Evolutionary conservation across 2,329 filamentous ascomycete species (phyloP), one percentile per base, ranked within the genome.

Genomic region (Sarocladiaceae sp.): DNA sequence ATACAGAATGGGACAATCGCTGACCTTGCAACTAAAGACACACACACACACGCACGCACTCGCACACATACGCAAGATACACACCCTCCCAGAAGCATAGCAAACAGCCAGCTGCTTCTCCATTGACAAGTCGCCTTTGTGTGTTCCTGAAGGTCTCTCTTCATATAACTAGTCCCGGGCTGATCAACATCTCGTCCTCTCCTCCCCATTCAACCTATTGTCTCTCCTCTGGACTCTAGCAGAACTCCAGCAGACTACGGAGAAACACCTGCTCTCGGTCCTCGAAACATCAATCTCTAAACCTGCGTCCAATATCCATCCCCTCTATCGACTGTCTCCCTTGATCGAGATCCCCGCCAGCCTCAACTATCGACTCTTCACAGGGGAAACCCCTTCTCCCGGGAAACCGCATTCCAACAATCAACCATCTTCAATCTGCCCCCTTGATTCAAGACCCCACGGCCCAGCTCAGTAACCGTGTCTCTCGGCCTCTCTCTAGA

Each of bases 401-500:
- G 23, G 19, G 40, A 44, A n/a, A 37, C 41, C 34, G 48, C 50
- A 59, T 61, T 58, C 48, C 51, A 55, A 60, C 58, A 50, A 40
- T 44, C 20, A 11, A 41, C 18, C 26, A 41, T n/a, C 10, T 4
- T 5, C 6, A 41, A 12, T 27, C 20, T 20, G 6, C 20, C 47
- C 54, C 51, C 50, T 54, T 52, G 48, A 48, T n/a, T n/a, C n/a
- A n/a, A n/a, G n/a, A n/a, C n/a, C n/a, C n/a, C n/a, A n/a, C n/a
- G n/a, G n/a, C n/a, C n/a, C n/a, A n/a, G n/a, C 37, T 24, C 23
- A 29, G 37, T 15, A 41, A 41, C 45, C 48, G 50, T 64, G 57
- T 65, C 58, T 67, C 63, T 61, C 57, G 55, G 56, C 52, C 48
- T 54, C 56, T 56, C 56, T 56, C 50, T 24, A 31, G 33, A 12